Evolutionary conservation across 2,329 filamentous ascomycete species (phyloP), one percentile per base, ranked within the genome.

Genomic region (Penicillium occitanis): DNA sequence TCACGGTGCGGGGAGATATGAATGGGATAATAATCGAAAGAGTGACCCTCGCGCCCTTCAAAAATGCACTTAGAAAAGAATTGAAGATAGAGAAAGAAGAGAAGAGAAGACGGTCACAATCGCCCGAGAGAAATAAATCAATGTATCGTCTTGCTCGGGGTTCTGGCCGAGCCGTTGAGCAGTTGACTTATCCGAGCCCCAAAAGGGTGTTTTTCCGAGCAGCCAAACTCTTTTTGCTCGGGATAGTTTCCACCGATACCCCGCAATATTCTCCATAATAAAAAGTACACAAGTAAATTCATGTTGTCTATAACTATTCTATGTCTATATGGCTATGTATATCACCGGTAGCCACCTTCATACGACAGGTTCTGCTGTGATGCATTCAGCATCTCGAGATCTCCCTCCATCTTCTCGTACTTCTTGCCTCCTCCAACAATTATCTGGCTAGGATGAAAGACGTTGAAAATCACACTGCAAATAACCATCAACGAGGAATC

Each of bases 401-500:
- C 60, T 13, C 19, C 19, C 1, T 19, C n/a, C 60, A 53, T 62
- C 46, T 62, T 53, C 33, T 51, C 19, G 19, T 62, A 62, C 8
- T 19, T 42, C 60, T 62, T 62, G 2, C 60, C 60, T 2, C 11
- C 33, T 11, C 33, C 60, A 17, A 25, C n/a, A 25, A 61, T 51
- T 14, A 62, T 42, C 46, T 62, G 44, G 22, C 60, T 62, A 6
- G 60, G 60, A 51, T 62, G 60, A 28, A 28, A 51, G 13, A 51
- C 14, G 3, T 57, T 51, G 37, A 64, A 64, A 19, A 64, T 58
- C 25, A 50, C 28, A 17, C 37, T 37, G 62, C 50, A 57, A n/a
- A 55, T n/a, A 50, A 65, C 69, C 71, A 73, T 73, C 60, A 71
- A 66, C 28, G 68, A 42, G 11, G 70, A 64, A 48, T 72, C 71